Percentiles rank a stretch among this genome's conserved stretches.
These are phyloP conservation scores for Hondaea fermentalgiana DNA, from an alignment of 108 stramenopile species.

Conservation along the genomic window DNA sequence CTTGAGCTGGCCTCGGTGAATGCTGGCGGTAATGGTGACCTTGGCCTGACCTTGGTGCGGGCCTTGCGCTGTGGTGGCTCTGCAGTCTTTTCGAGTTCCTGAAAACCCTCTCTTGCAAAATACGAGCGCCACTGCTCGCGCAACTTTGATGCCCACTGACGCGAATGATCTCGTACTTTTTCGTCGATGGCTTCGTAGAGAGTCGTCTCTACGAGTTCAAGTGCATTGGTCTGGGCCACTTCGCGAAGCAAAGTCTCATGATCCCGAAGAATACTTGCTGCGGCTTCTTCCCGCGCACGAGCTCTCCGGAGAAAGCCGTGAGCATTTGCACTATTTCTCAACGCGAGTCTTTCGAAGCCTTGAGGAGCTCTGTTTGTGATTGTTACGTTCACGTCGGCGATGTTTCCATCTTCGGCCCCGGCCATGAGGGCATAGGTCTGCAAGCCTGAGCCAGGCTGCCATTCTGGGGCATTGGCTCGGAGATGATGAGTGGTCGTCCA, in stretches of 20 bases:
- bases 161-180: neutral
- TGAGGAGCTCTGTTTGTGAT: neutral
- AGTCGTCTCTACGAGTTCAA: neutral
- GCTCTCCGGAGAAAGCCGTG: neutral
- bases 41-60: too few species aligned
- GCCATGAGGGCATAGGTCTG: neutral
- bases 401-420: neutral
- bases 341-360: neutral
- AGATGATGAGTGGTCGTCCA: neutral
- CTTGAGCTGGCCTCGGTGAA: too few species aligned
- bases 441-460: neutral
- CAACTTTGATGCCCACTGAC: neutral
- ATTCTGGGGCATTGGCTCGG: neutral
- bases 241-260: neutral
- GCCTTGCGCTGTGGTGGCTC: neutral
- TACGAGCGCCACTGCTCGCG: neutral
- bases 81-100: neutral
- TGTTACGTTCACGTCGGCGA: neutral
- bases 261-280: neutral
- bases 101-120: neutral
- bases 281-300: neutral
- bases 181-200: neutral
- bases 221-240: neutral
- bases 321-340: neutral
- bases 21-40: too few species aligned